Evolutionary conservation across 176 grass and related monocot species (phyloP), one percentile per base, ranked within the genome.

Genomic region (Rhynchospora breviuscula): DNA sequence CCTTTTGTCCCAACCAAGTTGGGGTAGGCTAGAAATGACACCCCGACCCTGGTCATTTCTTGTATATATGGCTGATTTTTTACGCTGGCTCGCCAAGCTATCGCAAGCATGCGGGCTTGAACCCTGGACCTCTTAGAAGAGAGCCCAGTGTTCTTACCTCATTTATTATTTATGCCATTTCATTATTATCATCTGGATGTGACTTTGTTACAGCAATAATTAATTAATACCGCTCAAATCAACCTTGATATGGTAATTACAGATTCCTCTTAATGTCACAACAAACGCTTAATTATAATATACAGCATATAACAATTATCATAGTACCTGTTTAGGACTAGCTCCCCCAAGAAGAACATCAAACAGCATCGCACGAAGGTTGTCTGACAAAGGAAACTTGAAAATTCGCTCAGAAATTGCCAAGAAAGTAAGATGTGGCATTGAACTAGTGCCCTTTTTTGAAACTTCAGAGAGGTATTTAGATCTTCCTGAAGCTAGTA

Each of bases 321-420:
- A 59, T 49, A 46, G 60, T 85, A 98, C 95, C 95, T 98, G 95
- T 86, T 98, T 94, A 90, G 95, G 95, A 83, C 95, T 98, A 80
- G 95, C 92, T 87, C 95, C 95, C 64, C 95, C 95, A 93, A 98
- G 95, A 88, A 98, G 92, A 84, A 94, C 87, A 85, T 94, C 92
- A 91, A 98, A 98, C 59, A 98, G 87, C 84, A 89, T 90, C 35
- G 95, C 95, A 84, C 90, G 91, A 64, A 98, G 90, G 90, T 94
- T 76, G 88, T 98, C 95, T 75, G 92, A 98, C 61, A 94, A 85
- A 74, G 90, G 87, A 60, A 94, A 98, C 81, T 93, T 98, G 65
- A 93, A 93, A 23, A 98, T 85, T 76, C 89, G 90, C 85, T 94
- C 92, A 74, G 92, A 91, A 63, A 94, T 91, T 87, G 92, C 87